Percentiles rank a stretch among this genome's conserved stretches.
Conservation (phyloP, 495 filamentous ascomycete genomes). For the Extremus antarcticus region DNA sequence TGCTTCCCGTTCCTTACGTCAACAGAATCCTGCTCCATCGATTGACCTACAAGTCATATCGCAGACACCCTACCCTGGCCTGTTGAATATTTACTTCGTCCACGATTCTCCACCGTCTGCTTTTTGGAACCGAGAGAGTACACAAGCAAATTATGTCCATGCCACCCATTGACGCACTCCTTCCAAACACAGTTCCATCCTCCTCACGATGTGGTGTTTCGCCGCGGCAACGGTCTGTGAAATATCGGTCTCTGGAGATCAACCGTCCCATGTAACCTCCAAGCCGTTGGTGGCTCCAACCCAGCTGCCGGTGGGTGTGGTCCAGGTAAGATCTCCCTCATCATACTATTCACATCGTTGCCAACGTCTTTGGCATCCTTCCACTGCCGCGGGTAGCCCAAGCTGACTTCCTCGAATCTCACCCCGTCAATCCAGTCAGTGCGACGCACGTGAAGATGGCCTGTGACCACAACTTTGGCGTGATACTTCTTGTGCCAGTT, state of each 20-base stretch:
- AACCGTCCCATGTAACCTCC: conserved; percentile 1
- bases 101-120: background rate
- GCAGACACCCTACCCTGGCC: background rate
- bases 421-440: conserved; percentile 32
- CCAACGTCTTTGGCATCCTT: conserved; percentile 28
- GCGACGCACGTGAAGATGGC: conserved; percentile 31
- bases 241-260: background rate
- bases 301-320: conserved; percentile 8
- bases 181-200: too few species aligned
- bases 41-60: background rate
- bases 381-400: conserved; percentile 34
- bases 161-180: too few species aligned
- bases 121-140: too few species aligned
- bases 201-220: background rate
- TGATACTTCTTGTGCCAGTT: conserved; percentile 31
- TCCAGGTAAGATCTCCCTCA: conserved; percentile 32
- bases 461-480: conserved; percentile 32
- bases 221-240: background rate
- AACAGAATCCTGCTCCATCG: background rate
- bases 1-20: background rate
- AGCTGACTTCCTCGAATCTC: conserved; percentile 30
- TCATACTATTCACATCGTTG: conserved; percentile 28
- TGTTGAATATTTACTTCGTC: background rate
- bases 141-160: too few species aligned
- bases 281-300: conserved; percentile 18